These are phyloP conservation scores for Tetrapisispora arboricola DNA, from an alignment of 805 yeast genomes.

Conservation along the genomic window DNA sequence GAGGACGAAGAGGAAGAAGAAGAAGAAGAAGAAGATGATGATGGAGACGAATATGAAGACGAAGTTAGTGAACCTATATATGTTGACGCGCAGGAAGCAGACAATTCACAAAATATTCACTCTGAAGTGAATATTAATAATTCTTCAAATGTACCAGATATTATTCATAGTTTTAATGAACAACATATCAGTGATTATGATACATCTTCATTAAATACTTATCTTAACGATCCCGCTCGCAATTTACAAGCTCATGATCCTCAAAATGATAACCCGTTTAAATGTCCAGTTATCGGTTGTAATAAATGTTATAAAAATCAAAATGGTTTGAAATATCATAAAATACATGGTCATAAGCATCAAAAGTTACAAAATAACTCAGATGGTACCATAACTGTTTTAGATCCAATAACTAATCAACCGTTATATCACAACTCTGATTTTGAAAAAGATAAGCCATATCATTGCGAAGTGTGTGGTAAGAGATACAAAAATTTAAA, in stretches of 20 bases:
- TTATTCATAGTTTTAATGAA: neutral
- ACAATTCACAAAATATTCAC: neutral
- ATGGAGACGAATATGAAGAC: neutral
- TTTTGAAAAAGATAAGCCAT: constrained; percentile 95
- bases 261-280: constrained; percentile 88
- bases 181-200: neutral
- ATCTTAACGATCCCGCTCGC: constrained; percentile 94
- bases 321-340: constrained; percentile 91
- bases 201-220: constrained; percentile 37
- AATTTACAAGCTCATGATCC: constrained; percentile 86
- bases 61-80: too few relatives aligned
- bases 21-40: neutral
- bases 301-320: constrained; percentile 96
- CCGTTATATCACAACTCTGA: constrained; percentile 92
- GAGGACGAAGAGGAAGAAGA: constrained; percentile 38
- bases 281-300: constrained; percentile 97
- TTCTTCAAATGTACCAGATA: constrained; percentile 2
- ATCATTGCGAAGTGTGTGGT: constrained; percentile 96
- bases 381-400: constrained; percentile 85
- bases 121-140: neutral
- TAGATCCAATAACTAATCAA: constrained; percentile 81
- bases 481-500: constrained; percentile 92
- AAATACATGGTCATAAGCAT: constrained; percentile 93
- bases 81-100: too few relatives aligned
- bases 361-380: constrained; percentile 84